Evolutionary conservation across 2,329 filamentous ascomycete genomes (phyloP).

Genomic region (Pyrenochaeta sp.): DNA sequence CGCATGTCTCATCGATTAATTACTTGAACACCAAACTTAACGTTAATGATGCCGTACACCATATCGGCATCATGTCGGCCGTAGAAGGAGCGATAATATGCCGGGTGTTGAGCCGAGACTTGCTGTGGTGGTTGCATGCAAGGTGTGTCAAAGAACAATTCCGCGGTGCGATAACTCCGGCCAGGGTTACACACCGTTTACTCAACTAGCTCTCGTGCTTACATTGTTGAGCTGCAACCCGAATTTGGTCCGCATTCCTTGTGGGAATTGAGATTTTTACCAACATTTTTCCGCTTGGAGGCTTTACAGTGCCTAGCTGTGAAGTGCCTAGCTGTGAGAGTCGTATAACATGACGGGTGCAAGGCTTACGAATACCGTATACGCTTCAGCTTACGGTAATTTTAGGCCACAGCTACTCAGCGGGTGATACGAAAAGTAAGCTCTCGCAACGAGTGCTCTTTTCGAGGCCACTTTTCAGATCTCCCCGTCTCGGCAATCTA

Average conservation of each 20-base stretch:
- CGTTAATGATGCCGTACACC: not conserved
- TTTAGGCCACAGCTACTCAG: conserved; percentile 1
- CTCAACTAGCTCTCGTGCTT: too few relatives aligned
- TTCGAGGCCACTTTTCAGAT: conserved; percentile 9
- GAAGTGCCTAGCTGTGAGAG: too few relatives aligned
- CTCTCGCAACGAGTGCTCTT: conserved; percentile 1
- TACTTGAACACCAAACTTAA: not conserved
- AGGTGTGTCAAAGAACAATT: too few relatives aligned
- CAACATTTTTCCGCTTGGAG: too few relatives aligned
- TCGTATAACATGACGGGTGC: conserved; percentile 5
- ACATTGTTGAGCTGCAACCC: not conserved
- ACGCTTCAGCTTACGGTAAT: conserved; percentile 6
- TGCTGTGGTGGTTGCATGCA: too few relatives aligned
- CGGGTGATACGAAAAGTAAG: not conserved
- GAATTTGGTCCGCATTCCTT: not conserved
- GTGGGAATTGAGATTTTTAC: not conserved
- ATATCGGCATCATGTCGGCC: conserved; percentile 6
- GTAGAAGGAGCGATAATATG: not conserved
- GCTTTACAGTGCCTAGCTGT: too few relatives aligned
- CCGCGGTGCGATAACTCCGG: not conserved
- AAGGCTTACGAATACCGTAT: conserved; percentile 4
- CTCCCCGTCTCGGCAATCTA: conserved; percentile 22
- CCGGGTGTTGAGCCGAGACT: too few relatives aligned
- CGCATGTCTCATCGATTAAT: not conserved
- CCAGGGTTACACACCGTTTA: not conserved